Evolutionary conservation across 495 filamentous ascomycete species (phyloP), one percentile per base, ranked within the genome.

Genomic region (Clavariopsis aquatica): DNA sequence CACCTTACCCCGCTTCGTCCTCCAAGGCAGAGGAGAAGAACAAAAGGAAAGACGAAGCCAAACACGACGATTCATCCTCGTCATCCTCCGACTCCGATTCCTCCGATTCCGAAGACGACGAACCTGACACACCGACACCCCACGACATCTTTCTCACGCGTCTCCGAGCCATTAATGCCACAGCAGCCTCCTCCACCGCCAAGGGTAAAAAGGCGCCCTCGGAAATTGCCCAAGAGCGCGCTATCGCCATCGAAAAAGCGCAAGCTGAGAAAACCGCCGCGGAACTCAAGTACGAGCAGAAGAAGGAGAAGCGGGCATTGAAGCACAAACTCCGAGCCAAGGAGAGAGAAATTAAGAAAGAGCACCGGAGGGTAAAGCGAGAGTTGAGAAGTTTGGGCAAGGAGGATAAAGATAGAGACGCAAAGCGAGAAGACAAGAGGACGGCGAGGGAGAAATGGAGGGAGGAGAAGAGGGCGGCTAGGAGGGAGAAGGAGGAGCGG

Each of bases 151-250:
- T 65, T 52, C 19, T 57, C 20, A 1, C 38, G 1, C 55, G 57
- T 29, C 27, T 69, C 62, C 62, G 57, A 36, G 61, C 52, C 2
- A 69, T 69, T 56, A 65, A 69, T 43, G 8, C 20, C 15, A 8
- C 38, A 3, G 57, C 62, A 24, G 27, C 10, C 0, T 8, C 52
- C 15, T 23, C 62, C 2, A 19, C 19, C 22, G 17, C 51, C 5
- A 70, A 70, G 28, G 67, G 67, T 45, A 70, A 70, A 26, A 69
- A 65, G 26, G 22, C 49, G n/a, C 19, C 55, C 15, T 23, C 38
- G n/a, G n/a, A 34, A 15, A 61, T 69, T 2, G 10, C 31, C 13
- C 38, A 12, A 2, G 66, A 69, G 49, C 66, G 62, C 38, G 34
- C 26, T 10, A 4, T 28, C 8, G 66, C 66, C 49, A 69, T 69